Evolutionary conservation across 768 basidiomycete genomes (phyloP).

Genomic region (Russula emetica): DNA sequence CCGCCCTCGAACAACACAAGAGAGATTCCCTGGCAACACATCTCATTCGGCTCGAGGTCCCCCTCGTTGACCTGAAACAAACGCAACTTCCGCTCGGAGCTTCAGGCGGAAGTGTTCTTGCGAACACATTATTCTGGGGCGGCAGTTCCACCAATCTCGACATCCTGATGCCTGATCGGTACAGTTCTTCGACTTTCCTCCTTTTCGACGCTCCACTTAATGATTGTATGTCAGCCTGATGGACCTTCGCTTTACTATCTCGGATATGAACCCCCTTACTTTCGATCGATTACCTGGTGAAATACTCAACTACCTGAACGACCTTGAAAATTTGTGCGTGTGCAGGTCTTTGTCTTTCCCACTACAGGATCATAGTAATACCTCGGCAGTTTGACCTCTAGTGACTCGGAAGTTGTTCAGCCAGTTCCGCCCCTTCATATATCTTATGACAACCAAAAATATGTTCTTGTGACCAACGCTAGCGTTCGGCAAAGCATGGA

Average conservation of each 20-base stretch:
- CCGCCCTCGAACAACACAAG: neutral
- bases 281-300: constrained; percentile 38
- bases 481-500: constrained; percentile 47
- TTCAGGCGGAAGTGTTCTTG: neutral
- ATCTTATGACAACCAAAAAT: constrained; percentile 37
- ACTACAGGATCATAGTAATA: neutral
- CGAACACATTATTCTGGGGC: neutral
- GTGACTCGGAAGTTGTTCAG: constrained; percentile 34
- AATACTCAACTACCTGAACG: constrained; percentile 41
- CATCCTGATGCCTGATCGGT: constrained; percentile 26
- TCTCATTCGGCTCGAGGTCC: constrained; percentile 23
- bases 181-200: neutral
- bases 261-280: constrained; percentile 34
- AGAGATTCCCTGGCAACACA: neutral
- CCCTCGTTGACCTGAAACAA: constrained; percentile 14
- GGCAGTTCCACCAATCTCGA: constrained; percentile 18
- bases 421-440: constrained; percentile 49
- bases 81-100: neutral
- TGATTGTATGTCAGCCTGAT: constrained; percentile 29
- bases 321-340: constrained; percentile 45
- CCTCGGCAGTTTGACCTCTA: constrained; percentile 37
- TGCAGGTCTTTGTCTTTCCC: constrained; percentile 8
- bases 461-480: constrained; percentile 44
- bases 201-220: neutral
- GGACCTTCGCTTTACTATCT: constrained; percentile 51